A percentile compares a stretch with the other conserved stretches of the same genome.
Evolutionary conservation across 2,329 filamentous ascomycete genomes (phyloP).

Genomic region (Knufia fluminis): DNA sequence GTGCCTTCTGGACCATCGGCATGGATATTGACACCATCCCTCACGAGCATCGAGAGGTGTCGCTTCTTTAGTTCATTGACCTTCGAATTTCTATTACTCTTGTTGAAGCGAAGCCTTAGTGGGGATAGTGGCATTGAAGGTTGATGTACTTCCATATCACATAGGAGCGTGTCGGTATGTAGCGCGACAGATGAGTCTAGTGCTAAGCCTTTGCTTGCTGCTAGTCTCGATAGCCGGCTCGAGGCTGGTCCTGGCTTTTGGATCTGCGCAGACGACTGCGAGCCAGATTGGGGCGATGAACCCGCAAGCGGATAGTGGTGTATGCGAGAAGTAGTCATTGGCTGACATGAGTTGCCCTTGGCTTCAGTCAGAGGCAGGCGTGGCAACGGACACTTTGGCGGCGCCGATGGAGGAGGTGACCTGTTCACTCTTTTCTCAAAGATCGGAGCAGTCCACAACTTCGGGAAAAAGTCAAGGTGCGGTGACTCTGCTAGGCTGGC

Average conservation of each 20-base stretch:
- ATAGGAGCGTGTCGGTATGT: not conserved
- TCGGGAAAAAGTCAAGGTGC: not conserved
- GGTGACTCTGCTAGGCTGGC: not conserved
- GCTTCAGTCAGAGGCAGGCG: not conserved
- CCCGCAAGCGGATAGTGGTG: too few species aligned
- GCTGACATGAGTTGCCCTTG: not conserved
- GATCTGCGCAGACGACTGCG: too few species aligned
- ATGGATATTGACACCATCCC: not conserved
- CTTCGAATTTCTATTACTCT: not conserved
- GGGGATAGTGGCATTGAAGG: not conserved
- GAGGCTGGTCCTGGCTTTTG: not conserved
- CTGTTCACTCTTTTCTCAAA: not conserved
- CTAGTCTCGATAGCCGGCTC: not conserved
- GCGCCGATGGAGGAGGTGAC: not conserved
- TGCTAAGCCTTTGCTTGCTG: not conserved
- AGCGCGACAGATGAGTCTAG: not conserved
- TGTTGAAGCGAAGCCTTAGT: not conserved
- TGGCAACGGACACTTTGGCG: not conserved
- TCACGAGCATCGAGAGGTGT: not conserved
- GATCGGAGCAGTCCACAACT: not conserved
- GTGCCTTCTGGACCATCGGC: too few species aligned
- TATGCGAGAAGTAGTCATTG: not conserved
- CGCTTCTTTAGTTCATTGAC: slow-evolving; percentile 6
- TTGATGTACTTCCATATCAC: not conserved
- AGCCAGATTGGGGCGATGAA: not conserved